Percentiles rank a stretch among this genome's conserved stretches.
phyloP scores from a whole-genome alignment of 345 rosid genomes.

The Laguncularia racemosa region DNA sequence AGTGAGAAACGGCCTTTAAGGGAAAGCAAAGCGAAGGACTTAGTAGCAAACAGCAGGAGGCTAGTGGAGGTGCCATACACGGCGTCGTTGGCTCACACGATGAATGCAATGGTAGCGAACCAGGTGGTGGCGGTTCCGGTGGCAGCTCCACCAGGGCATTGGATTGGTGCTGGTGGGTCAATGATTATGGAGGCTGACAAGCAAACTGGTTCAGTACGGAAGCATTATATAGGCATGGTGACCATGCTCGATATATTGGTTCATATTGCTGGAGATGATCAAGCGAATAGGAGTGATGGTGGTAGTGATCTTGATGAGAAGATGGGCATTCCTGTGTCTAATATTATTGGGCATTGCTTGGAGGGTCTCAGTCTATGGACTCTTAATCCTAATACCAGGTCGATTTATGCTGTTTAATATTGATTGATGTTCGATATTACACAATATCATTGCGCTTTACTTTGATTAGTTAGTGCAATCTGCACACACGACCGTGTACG shows the following conservation, averaged over 20 bases:
- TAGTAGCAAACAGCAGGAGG: conserved; percentile 25
- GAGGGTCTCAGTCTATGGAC: conserved; percentile 93
- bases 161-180: conserved; percentile 94
- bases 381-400: conserved; percentile 69
- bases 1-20: conserved; percentile 2
- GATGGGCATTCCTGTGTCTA: conserved; percentile 59
- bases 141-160: conserved; percentile 85
- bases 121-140: conserved; percentile 64
- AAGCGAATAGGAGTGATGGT: conserved; percentile 11
- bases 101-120: conserved; percentile 72
- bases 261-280: conserved; percentile 46
- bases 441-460: no score
- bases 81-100: conserved; percentile 58
- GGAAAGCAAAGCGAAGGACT: conserved; percentile 43
- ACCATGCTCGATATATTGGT: conserved; percentile 79
- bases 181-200: conserved; percentile 88
- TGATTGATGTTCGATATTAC: neutral
- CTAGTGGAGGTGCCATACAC: conserved; percentile 78
- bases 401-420: no score
- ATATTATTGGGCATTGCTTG: conserved; percentile 62
- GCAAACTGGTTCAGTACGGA: conserved; percentile 67
- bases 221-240: conserved; percentile 85
- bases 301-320: conserved; percentile 40
- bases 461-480: no score
- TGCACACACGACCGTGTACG: no score